These are phyloP conservation scores for Trypanosoma rangeli DNA, from an alignment of 208 protist species.

Conservation along the genomic window DNA sequence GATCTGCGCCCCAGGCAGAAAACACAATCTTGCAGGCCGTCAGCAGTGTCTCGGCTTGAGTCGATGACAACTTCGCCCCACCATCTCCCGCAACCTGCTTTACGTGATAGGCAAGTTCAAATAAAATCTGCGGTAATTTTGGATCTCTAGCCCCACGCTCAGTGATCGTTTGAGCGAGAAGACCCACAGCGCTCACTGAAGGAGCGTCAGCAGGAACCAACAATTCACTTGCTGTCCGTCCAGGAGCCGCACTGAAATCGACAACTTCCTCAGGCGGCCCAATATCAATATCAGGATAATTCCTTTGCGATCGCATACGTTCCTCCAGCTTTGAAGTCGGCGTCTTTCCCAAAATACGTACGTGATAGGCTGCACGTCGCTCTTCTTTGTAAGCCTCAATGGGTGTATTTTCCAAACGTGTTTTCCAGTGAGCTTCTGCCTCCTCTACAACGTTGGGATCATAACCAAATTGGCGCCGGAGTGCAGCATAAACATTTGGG, in stretches of 20 bases:
- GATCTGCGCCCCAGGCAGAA: slow-evolving; percentile 77
- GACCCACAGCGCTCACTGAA: slow-evolving; percentile 50
- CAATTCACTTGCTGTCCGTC: slow-evolving; percentile 48
- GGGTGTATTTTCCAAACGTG: slow-evolving; percentile 44
- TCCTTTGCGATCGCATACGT: slow-evolving; percentile 58
- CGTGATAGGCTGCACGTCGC: slow-evolving; percentile 72
- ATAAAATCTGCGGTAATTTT: slow-evolving; percentile 48
- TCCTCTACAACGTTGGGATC: slow-evolving; percentile 67
- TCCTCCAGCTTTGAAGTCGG: slow-evolving; percentile 61
- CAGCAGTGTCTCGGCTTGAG: slow-evolving; percentile 66
- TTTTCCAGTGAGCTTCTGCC: slow-evolving; percentile 70
- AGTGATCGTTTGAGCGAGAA: slow-evolving; percentile 74
- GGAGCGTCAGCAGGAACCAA: slow-evolving; percentile 52
- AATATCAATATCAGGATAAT: slow-evolving; percentile 82
- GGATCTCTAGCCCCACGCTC: slow-evolving; percentile 82
- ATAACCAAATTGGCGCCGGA: slow-evolving; percentile 89
- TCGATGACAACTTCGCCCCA: slow-evolving; percentile 37
- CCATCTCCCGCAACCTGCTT: slow-evolving; percentile 34
- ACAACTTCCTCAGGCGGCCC: slow-evolving; percentile 37
- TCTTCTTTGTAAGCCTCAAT: slow-evolving; percentile 66
- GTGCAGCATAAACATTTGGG: slow-evolving; percentile 38
- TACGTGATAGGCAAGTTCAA: slow-evolving; percentile 59
- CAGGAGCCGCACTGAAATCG: slow-evolving; percentile 19
- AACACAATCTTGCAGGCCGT: slow-evolving; percentile 77
- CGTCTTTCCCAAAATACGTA: slow-evolving; percentile 62